Evolutionary conservation across 2,329 filamentous ascomycete genomes (phyloP), one percentile per base, ranked within the genome.

Genomic region (Fusarium kyushuense): DNA sequence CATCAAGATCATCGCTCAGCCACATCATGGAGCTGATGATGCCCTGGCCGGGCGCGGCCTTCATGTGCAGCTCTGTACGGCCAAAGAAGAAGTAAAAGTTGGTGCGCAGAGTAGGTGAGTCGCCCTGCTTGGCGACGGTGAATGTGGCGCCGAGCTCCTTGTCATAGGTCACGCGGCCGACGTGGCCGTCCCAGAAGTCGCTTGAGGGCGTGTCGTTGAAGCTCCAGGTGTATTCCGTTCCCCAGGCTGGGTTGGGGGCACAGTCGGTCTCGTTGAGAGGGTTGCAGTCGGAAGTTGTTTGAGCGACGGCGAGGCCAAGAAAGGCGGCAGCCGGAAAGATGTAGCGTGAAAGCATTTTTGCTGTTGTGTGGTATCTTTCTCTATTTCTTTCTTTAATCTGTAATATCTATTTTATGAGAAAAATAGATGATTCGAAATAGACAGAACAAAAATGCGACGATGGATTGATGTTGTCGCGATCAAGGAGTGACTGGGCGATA

Each of bases 11-110:
- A 71, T 96, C 91, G 51, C 91, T 95, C 69, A 96, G 85, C 78
- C 95, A 85, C 76, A 97, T 94, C 74, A 96, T 90, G 65, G 92
- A 89, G 74, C 90, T 93, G 72, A 97, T 87, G 66, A 97, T 90
- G 52, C 94, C 94, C 10, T 81, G 82, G 19, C 94, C 94, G 2
- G 83, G 81, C 1, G 94, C 89, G 6, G 92, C 91, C 81, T 93
- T 92, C 83, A 96, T 87, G 70, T 87, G 84, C 59, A 95, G 85
- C 79, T 96, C 92, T 57, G 93, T 89, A 63, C 89, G 88, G 54
- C 93, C 93, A 70, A 91, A 95, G 83, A 96, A 94, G 79, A 97
- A 91, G 81, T 93, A 96, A 77, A 94, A 95, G 72, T 89, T 88
- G 46, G 91, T 89, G 68, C 89, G 86, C 65, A 97, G 86, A 1